These are phyloP conservation scores for Novymonas esmeraldas DNA, from an alignment of 208 protist species.

Conservation along the genomic window DNA sequence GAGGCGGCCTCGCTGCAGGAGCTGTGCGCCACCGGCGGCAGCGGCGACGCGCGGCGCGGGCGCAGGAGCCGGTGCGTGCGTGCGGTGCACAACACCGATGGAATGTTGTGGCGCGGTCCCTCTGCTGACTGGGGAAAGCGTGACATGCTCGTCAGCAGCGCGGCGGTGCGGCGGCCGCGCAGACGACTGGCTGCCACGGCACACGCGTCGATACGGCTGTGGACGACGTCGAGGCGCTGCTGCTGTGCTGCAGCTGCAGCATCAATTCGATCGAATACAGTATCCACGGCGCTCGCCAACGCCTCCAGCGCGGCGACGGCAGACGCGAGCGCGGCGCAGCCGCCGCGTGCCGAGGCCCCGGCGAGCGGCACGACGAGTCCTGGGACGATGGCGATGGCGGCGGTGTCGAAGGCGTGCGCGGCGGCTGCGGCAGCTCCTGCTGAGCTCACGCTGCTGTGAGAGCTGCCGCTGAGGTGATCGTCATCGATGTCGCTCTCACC, in stretches of 20 bases:
- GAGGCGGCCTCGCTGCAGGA: slow-evolving; percentile 18
- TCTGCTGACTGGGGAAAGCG: slow-evolving; percentile 12
- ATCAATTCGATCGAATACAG: slow-evolving; percentile 20
- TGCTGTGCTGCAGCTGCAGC: slow-evolving; percentile 6
- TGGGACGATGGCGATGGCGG: slow-evolving; percentile 15
- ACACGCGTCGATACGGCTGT: slow-evolving; percentile 19
- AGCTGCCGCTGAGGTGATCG: background rate
- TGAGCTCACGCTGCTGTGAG: slow-evolving; percentile 19
- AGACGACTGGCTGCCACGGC: slow-evolving; percentile 7
- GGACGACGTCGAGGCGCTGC: slow-evolving; percentile 8
- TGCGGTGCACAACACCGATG: slow-evolving; percentile 5
- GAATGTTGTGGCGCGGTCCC: background rate
- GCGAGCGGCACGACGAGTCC: slow-evolving; percentile 34
- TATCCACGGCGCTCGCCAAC: slow-evolving; percentile 18
- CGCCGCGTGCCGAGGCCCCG: slow-evolving; percentile 18
- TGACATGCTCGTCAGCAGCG: slow-evolving; percentile 23
- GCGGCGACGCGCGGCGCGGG: slow-evolving; percentile 18
- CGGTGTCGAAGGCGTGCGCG: slow-evolving; percentile 20
- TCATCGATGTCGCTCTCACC: too few relatives aligned
- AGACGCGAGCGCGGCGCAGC: slow-evolving; percentile 16
- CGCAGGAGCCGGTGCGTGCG: slow-evolving; percentile 15
- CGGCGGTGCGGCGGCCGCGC: slow-evolving; percentile 5
- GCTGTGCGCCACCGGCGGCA: slow-evolving; percentile 27
- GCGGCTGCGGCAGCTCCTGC: slow-evolving; percentile 5
- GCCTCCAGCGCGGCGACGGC: slow-evolving; percentile 29